Conservation (phyloP, 768 basidiomycete genomes). For the Leccinellum luteum region DNA sequence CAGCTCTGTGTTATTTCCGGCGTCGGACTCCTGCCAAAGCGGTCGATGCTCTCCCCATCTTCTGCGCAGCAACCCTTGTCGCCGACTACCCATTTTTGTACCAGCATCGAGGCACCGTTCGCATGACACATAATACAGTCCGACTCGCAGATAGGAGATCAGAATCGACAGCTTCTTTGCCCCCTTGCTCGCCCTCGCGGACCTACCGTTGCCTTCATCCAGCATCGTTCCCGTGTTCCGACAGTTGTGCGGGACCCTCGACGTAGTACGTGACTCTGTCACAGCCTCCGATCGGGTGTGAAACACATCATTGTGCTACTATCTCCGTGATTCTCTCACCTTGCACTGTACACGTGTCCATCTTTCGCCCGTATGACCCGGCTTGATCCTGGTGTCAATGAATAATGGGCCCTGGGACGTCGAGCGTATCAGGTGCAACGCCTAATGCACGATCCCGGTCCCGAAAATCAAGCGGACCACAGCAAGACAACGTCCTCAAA, state of each 20-base stretch:
- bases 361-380: neutral
- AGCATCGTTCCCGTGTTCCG: neutral
- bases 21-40: constrained; percentile 1
- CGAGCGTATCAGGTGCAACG: neutral
- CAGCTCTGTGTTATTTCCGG: neutral
- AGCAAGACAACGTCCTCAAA: neutral
- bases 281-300: neutral
- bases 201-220: neutral
- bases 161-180: neutral
- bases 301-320: neutral
- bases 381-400: constrained; percentile 1
- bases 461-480: neutral
- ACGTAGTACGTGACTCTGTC: neutral
- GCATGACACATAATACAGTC: neutral
- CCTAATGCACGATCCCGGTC: neutral
- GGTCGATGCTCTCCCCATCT: neutral
- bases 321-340: constrained; percentile 1
- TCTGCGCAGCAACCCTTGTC: constrained; percentile 1
- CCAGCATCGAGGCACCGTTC: neutral
- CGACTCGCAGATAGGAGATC: constrained; percentile 1
- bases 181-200: neutral
- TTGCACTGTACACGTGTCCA: constrained; percentile 1
- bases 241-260: neutral
- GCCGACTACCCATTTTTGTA: neutral
- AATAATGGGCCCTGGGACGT: neutral